These are phyloP conservation scores for Stromatinia cepivora DNA, from an alignment of 2,329 filamentous ascomycete species.

Conservation along the genomic window DNA sequence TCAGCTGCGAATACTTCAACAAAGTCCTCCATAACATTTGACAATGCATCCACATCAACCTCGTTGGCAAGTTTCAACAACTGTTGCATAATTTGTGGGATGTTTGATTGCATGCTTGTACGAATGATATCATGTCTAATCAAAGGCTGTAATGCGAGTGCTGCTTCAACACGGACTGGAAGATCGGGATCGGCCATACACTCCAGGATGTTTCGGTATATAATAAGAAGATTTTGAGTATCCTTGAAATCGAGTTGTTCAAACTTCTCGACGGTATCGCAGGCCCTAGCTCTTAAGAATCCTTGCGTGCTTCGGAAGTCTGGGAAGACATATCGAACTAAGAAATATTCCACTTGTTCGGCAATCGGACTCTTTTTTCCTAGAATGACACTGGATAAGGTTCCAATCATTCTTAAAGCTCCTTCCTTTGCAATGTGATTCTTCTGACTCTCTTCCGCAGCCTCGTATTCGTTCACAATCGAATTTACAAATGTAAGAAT, in stretches of 20 bases:
- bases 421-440: constrained; percentile 95
- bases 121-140: constrained; percentile 95
- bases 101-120: constrained; percentile 94
- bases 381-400: constrained; percentile 87
- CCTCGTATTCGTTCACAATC: constrained; percentile 90
- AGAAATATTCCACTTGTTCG: constrained; percentile 96
- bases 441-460: constrained; percentile 82
- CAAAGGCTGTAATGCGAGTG: constrained; percentile 88
- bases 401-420: constrained; percentile 94
- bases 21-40: constrained; percentile 99
- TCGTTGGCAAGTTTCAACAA: constrained; percentile 95
- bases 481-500: constrained; percentile 94
- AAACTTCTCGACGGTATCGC: constrained; percentile 97
- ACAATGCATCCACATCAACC: constrained; percentile 93
- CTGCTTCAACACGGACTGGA: constrained; percentile 90
- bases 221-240: constrained; percentile 88
- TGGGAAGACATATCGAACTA: constrained; percentile 96
- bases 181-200: constrained; percentile 95
- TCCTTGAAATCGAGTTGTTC: constrained; percentile 97
- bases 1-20: constrained; percentile 98
- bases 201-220: constrained; percentile 95
- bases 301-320: constrained; percentile 93
- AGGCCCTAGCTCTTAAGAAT: constrained; percentile 90
- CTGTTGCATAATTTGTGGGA: constrained; percentile 99
- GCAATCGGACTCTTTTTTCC: constrained; percentile 98